A percentile compares a stretch with the other conserved stretches of the same genome.
These are phyloP conservation scores for Hericium rajendrae DNA, from an alignment of 768 basidiomycete species.

Conservation along the genomic window DNA sequence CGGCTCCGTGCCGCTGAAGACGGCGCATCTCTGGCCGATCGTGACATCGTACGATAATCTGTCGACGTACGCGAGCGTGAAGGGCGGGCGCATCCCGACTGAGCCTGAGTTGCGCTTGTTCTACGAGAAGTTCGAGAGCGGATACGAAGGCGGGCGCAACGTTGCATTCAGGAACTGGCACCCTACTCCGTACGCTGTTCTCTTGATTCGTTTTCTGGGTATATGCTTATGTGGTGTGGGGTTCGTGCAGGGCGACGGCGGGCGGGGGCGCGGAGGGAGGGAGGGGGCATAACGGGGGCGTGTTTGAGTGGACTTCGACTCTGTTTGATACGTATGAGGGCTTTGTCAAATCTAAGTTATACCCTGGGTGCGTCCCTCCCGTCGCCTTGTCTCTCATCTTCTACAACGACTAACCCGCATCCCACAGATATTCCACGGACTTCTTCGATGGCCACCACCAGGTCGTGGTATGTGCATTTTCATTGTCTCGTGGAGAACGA, in stretches of 20 bases:
- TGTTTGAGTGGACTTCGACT: slow-evolving; percentile 98
- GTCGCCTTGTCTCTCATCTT: not conserved
- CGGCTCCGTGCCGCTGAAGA: slow-evolving; percentile 68
- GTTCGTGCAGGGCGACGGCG: slow-evolving; percentile 49
- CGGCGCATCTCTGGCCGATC: slow-evolving; percentile 82
- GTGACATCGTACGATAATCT: slow-evolving; percentile 70
- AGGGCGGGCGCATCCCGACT: slow-evolving; percentile 91
- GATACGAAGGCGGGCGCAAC: slow-evolving; percentile 73
- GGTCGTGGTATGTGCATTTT: slow-evolving; percentile 60
- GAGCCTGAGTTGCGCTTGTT: slow-evolving; percentile 81
- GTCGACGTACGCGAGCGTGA: slow-evolving; percentile 69
- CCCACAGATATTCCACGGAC: slow-evolving; percentile 63
- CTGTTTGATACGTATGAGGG: slow-evolving; percentile 37
- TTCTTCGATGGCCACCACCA: slow-evolving; percentile 87
- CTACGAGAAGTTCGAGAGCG: slow-evolving; percentile 61
- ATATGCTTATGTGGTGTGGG: slow-evolving; percentile 1
- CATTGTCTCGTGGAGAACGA: not conserved
- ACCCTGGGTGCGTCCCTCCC: slow-evolving; percentile 60
- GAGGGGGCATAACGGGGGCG: slow-evolving; percentile 83
- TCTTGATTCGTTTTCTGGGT: not conserved
- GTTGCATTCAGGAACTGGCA: slow-evolving; percentile 91
- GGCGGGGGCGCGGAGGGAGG: slow-evolving; percentile 35
- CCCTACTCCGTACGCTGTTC: slow-evolving; percentile 62
- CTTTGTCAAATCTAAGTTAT: slow-evolving; percentile 64
- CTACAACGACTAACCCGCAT: not conserved